Conservation (phyloP, 1,139 yeast species). For the Geotrichum australiense region DNA sequence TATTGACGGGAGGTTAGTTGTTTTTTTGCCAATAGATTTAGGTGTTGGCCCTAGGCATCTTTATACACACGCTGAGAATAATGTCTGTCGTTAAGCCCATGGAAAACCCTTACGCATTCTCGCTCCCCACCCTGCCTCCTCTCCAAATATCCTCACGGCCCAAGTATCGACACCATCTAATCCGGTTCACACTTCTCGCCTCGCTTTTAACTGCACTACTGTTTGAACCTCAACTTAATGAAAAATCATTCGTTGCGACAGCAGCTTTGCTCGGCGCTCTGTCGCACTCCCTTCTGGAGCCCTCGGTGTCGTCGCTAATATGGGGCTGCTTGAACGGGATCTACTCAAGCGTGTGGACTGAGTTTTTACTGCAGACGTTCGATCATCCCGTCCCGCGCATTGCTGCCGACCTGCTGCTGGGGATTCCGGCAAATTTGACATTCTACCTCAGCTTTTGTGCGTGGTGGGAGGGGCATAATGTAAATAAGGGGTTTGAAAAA, state of each 20-base stretch:
- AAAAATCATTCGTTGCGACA: not conserved
- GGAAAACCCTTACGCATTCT: not conserved
- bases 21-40: no score
- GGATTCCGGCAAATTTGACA: not conserved
- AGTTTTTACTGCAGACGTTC: not conserved
- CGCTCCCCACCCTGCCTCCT: not conserved
- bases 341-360: not conserved
- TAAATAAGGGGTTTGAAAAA: not conserved
- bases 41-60: no score
- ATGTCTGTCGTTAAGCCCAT: not conserved
- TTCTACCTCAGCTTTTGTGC: not conserved
- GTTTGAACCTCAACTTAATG: not conserved
- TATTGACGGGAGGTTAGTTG: no score
- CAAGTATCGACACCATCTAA: not conserved
- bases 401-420: not conserved
- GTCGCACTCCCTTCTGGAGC: constrained; percentile 1
- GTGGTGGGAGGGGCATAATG: constrained; percentile 3
- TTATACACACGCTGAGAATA: no score
- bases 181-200: not conserved
- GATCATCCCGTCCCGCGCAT: not conserved
- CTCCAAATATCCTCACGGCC: not conserved
- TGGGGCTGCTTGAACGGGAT: constrained; percentile 4
- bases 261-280: not conserved
- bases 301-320: not conserved
- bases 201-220: not conserved